Evolutionary conservation across 805 yeast species (phyloP), one percentile per base, ranked within the genome.

Genomic region (Saccharomycopsis schoenii): DNA sequence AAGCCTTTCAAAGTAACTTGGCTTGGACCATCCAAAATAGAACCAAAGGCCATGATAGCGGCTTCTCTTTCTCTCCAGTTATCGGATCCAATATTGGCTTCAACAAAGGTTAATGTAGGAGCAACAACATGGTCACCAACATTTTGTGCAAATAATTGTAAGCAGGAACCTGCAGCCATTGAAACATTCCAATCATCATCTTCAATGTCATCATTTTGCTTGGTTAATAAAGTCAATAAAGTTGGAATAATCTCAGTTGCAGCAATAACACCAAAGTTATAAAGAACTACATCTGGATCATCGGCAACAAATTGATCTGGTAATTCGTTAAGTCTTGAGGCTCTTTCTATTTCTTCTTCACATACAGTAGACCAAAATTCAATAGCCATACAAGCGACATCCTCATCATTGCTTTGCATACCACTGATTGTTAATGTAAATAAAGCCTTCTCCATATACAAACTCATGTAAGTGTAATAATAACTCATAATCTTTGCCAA

Each of bases 311-410:
- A 80, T 78, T 43, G 61, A 60, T 78, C 79, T 55, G 82, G 83
- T 67, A 71, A 78, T 66, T 86, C 91, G 56, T 84, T 85, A 65
- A 82, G 77, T 70, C 85, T 89, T 62, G 82, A 73, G 17, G 87
- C 83, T 62, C 89, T 84, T 65, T 89, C 97, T 65, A 88, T 79
- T 74, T 94, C 99, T 70, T 88, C 97, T 76, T 94, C 99, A 77
- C 98, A 92, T n/a, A 94, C 94, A n/a, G 99, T 90, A 62, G 93
- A 85, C 99, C 99, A 94, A 72, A 94, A 93, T 76, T 94, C 99
- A 61, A 94, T 94, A 37, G 99, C 97, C 97, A 93, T 92, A 71
- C 97, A 90, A 0, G 97, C 87, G 37, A 94, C 98, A 68, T 83
- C 83, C 68, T 88, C 96, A 74, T 89, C 87, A 40, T 75, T 70